Evolutionary conservation across 2,329 filamentous ascomycete species (phyloP), one percentile per base, ranked within the genome.

Genomic region (Ophiostoma triangulosporum): DNA sequence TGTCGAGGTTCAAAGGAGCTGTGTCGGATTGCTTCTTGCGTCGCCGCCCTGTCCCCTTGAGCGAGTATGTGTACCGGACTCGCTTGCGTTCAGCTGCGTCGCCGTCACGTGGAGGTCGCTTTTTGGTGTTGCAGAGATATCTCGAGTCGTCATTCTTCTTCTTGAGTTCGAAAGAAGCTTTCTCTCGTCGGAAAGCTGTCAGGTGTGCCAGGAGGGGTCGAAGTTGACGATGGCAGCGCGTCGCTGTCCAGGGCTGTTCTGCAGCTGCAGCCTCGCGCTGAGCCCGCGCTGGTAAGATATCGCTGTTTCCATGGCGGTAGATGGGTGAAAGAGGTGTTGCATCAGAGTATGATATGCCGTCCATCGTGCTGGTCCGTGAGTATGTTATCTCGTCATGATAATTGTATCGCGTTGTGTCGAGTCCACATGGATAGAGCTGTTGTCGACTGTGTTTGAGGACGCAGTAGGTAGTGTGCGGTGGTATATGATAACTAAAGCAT

Each of bases 121-220:
- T 57, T 12, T 8, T 54, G n/a, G 14, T n/a, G 7, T 17, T 43
- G 7, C 45, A 15, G 22, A 11, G 27, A 8, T 35, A 24, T 7
- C 24, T 55, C 8, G 24, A 35, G 5, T 40, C 22, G 1, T 52
- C 43, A 9, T 33, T 48, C 2, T 17, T 32, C 0, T 48, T 36
- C 38, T 52, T 54, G 3, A 54, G 40, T 14, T 51, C 50, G 3
- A 24, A 31, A n/a, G 24, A 46, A 20, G 46, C 60, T 36, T 51
- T 60, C 9, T 70, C 62, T 43, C 66, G 69, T 33, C 68, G 66
- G 6, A 75, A 60, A 2, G 65, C 61, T n/a, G 63, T 59, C 24
- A 76, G 58, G 9, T 72, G 68, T 7, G 69, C 66, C 29, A 73
- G 66, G 0, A 76, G 61, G 32, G 73, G 73, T 3, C 73, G 70